Conservation (phyloP, 2,329 filamentous ascomycete genomes). For the Fusarium piperis region DNA sequence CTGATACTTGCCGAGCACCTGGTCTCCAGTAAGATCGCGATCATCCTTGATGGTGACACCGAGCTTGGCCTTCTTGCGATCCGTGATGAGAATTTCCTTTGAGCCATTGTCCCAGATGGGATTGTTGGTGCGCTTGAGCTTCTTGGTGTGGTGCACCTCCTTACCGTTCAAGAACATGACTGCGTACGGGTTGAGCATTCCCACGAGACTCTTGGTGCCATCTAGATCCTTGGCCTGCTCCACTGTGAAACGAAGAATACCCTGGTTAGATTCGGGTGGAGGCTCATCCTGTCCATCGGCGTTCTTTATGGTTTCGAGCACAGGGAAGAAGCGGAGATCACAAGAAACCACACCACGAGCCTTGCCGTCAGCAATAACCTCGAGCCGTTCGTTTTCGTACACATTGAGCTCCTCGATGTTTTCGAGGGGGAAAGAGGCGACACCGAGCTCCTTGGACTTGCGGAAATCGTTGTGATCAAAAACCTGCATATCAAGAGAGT, state of each 20-base stretch:
- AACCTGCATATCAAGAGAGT: slow-evolving; percentile 83
- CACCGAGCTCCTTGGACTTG: slow-evolving; percentile 95
- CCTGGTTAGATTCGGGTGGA: slow-evolving; percentile 88
- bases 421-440: slow-evolving; percentile 86
- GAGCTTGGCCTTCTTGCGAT: slow-evolving; percentile 88
- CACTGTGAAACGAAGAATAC: slow-evolving; percentile 91
- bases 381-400: slow-evolving; percentile 85
- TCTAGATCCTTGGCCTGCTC: slow-evolving; percentile 98
- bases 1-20: slow-evolving; percentile 89
- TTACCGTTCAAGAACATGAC: slow-evolving; percentile 90
- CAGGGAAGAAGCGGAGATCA: slow-evolving; percentile 95
- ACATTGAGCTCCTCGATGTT: slow-evolving; percentile 79
- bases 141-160: slow-evolving; percentile 87
- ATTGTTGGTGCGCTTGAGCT: slow-evolving; percentile 96
- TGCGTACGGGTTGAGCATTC: slow-evolving; percentile 90
- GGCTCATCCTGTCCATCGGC: slow-evolving; percentile 82
- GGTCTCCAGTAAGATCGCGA: slow-evolving; percentile 83
- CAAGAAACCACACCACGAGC: slow-evolving; percentile 80
- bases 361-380: slow-evolving; percentile 86
- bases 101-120: slow-evolving; percentile 94
- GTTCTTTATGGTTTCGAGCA: slow-evolving; percentile 76
- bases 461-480: slow-evolving; percentile 96
- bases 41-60: slow-evolving; percentile 97
- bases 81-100: slow-evolving; percentile 95
- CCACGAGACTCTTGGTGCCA: slow-evolving; percentile 89